Evolutionary conservation across 2,329 filamentous ascomycete genomes (phyloP).

Genomic region (Phaeosphaeriaceae sp.): DNA sequence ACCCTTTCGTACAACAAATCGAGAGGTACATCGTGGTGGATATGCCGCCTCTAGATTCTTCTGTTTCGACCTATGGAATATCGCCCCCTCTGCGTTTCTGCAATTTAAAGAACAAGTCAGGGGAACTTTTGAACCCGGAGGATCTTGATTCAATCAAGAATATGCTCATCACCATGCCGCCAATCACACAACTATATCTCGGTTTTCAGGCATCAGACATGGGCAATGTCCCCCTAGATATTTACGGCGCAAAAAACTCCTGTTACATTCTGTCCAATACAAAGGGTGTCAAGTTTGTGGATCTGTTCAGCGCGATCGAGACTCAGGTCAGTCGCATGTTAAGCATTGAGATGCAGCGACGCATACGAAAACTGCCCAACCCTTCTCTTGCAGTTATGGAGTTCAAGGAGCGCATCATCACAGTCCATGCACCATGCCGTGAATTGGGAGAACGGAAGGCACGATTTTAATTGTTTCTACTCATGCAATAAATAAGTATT

Average conservation of each 20-base stretch:
- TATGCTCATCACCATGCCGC: neutral
- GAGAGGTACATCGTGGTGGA: neutral
- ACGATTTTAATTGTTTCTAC: neutral
- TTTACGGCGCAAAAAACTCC: neutral
- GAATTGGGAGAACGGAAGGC: too few species aligned
- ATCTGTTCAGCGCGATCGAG: neutral
- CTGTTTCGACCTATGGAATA: neutral
- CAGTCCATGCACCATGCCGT: too few species aligned
- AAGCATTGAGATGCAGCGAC: neutral
- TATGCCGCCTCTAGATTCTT: neutral
- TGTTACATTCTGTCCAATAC: neutral
- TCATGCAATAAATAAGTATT: neutral
- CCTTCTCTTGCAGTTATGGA: neutral
- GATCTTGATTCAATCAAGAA: neutral
- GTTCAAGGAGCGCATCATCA: neutral
- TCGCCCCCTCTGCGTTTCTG: too few species aligned
- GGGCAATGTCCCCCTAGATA: neutral
- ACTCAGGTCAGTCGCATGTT: neutral
- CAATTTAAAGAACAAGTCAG: too few species aligned
- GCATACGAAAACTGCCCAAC: neutral
- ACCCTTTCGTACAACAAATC: neutral
- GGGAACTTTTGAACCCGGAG: neutral
- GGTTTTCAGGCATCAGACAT: too few species aligned
- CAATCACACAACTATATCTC: neutral
- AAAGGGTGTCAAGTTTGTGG: neutral